Base-by-base conservation (phyloP, 2,329 filamentous ascomycete species). In the Alternaria sp. region DNA sequence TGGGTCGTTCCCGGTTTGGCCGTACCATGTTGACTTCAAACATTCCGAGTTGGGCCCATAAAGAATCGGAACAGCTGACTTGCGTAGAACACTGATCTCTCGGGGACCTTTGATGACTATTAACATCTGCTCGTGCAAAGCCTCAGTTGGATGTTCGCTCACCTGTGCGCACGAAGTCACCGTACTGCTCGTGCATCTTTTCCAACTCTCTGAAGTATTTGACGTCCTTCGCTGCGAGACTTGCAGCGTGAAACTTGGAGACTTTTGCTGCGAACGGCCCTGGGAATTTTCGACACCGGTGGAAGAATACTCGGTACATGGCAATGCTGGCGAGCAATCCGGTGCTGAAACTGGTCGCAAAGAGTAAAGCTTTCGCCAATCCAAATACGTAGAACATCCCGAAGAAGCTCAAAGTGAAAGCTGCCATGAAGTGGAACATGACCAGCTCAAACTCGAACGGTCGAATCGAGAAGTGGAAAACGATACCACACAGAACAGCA, bases 121-220 rank as follows among this genome's bases (percentile, higher is more conserved):
- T 6, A 62, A 41, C 26, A 57, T 30, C 14, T 28, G 49, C 18
- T 30, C 10, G 3, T 20, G 11, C 15, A 2, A 20, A 47, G 9
- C 25, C 12, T 33, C 14, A 7, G 4, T 14, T 23, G 18, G 14
- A 7, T 21, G 12, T 6, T 25, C 20, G 60, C 55, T 63, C 64
- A 78, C 79, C 79, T 10, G 72, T 75, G 26, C 77, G 73, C 6
- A 80, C 73, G 63, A 78, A 74, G 46, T 79, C 73, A 21, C 79
- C 78, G 63, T 80, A 79, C 37, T 69, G 58, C 1, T 64, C 50
- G 57, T 80, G 78, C 59, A 79, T 59, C 41, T 66, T 67, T 5
- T 64, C 69, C 8, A 78, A 23, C 26, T 77, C 72, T 41, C 73
- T 69, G 59, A 75, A 71, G 55, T 77, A 79, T 33, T 76, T 64